Evolutionary conservation across 148 eudicot species (phyloP), one percentile per base, ranked within the genome.

Genomic region (Diospyros lotus): DNA sequence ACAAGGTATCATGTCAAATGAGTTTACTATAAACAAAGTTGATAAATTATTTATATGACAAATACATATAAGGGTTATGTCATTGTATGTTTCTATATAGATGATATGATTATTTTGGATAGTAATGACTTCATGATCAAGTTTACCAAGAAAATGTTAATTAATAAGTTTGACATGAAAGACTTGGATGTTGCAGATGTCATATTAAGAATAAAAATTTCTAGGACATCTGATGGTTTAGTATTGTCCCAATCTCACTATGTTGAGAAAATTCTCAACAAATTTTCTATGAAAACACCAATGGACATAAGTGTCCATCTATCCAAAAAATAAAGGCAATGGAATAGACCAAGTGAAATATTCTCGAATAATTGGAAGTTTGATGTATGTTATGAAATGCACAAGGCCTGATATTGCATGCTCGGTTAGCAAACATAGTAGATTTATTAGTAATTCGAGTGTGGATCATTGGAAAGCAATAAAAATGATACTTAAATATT

Each of bases 201-300:
- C 8, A 64, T 40, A 18, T 39, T 74, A 6, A 70, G 58, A 4
- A 53, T 74, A 17, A 38, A 64, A 48, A 64, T 74, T 39, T 12
- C 46, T 5, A 64, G 56, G 43, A 74, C 77, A 52, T 55, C 14
- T 4, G 15, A 54, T 51, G 72, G 78, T 2, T 45, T 66, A 28
- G 61, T 58, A 3, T n/a, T 75, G n/a, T 64, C 61, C 38, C 64
- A 75, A 55, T 4, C 78, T 17, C 59, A 75, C 4, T 66, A 51
- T 75, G 72, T 66, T 13, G 51, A 75, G 18, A 13, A 66, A 55
- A 41, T 66, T 10, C 72, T 75, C 53, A 54, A 54, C 39, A 75
- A 56, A 15, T 54, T 66, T n/a, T 51, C 45, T 3, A 46, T 13
- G 51, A 13, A 18, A 39, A 65, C 71, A 64, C 63, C 71, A 12